Evolutionary conservation across 2,329 filamentous ascomycete genomes (phyloP).

Genomic region (Trichoderma koningii): DNA sequence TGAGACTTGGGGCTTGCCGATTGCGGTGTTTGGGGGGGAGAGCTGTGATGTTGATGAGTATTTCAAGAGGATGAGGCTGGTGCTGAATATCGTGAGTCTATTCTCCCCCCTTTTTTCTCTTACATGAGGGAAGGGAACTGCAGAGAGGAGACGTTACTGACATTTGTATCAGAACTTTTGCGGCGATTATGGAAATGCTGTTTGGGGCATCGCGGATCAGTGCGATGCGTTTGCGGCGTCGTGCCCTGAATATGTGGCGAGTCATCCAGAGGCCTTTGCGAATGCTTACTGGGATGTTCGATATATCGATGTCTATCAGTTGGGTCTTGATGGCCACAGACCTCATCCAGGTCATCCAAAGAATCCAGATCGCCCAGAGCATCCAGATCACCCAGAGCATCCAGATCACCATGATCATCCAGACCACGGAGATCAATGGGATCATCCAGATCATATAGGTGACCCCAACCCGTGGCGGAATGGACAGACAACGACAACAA

Average conservation of each 20-base stretch:
- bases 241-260: conserved; percentile 51
- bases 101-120: not conserved
- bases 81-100: conserved; percentile 63
- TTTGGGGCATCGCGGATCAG: conserved; percentile 45
- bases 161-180: conserved; percentile 62
- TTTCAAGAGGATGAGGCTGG: conserved; percentile 70
- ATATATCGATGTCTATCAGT: conserved; percentile 53
- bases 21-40: conserved; percentile 66
- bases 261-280: conserved; percentile 47
- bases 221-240: conserved; percentile 47
- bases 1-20: conserved; percentile 65
- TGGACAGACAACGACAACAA: conserved; percentile 36
- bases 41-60: conserved; percentile 65
- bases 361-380: not conserved
- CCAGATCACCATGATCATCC: not conserved
- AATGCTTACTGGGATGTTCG: conserved; percentile 56
- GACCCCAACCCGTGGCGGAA: no score
- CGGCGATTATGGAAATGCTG: conserved; percentile 67
- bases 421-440: not conserved
- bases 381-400: no score
- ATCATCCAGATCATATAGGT: no score
- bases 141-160: not conserved
- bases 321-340: conserved; percentile 6
- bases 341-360: not conserved
- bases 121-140: no score